Evolutionary conservation across 768 basidiomycete genomes (phyloP), one percentile per base, ranked within the genome.

Genomic region (Mycena alexandri): DNA sequence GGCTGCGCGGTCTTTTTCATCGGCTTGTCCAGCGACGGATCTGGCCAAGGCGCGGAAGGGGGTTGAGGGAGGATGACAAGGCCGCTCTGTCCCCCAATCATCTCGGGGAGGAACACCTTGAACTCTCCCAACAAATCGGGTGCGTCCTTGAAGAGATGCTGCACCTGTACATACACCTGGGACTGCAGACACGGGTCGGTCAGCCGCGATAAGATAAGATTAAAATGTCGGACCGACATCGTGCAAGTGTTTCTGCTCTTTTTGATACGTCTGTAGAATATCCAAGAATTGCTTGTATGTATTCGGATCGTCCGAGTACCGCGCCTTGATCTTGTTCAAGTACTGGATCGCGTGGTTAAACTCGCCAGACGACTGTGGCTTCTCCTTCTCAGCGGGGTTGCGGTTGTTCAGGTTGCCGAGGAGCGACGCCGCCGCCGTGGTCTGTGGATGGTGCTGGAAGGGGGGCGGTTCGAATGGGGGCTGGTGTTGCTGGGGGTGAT

Each of bases 241-340:
- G 58, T 90, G 89, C 14, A 88, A 77, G 73, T 89, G 86, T 67
- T 88, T 88, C 72, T 91, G 90, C 70, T 96, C 93, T 75, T 93
- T 93, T 75, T 94, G 92, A 80, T 94, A 94, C 48, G 91, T 88
- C 79, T 95, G 94, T 68, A 95, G 80, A 52, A 95, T 93, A 80
- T 95, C 94, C 72, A 95, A 80, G 75, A 95, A 95, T 74, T 93
- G 90, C 78, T 94, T 94, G 80, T 95, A 95, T 36, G 92, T 96
- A 73, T 95, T 94, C n/a, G 92, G 89, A 66, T 98, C 95, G 70
- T 92, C 89, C 13, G 88, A 80, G 78, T 92, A 99, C 22, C 96
- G 90, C 19, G 90, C 90, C 81, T 99, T 99, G 84, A 99, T 99
- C 84, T 96, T 97, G 87, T 98, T 98, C 73, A 99, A 90, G 78